A percentile compares a stretch with the other conserved stretches of the same genome.
phyloP scores from a whole-genome alignment of 139 green algal genomes.

The Chlorella ohadii region DNA sequence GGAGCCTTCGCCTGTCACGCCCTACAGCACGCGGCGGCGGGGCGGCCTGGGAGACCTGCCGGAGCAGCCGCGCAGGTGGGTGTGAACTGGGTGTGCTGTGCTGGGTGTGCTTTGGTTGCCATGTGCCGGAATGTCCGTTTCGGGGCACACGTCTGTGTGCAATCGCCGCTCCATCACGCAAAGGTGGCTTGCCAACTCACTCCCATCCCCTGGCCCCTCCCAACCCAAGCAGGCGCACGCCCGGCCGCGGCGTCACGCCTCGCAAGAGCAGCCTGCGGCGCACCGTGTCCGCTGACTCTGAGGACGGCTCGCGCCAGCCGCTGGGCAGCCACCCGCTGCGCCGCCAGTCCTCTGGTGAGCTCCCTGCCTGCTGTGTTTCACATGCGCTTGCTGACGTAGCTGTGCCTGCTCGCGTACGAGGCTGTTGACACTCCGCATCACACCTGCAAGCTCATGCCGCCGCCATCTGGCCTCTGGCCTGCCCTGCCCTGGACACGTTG shows the following conservation, averaged over 20 bases:
- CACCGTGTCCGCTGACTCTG: neutral
- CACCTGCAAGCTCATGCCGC: too few species aligned
- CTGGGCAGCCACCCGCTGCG: constrained; percentile 40
- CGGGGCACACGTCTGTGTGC: too few species aligned
- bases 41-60: constrained; percentile 22
- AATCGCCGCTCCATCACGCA: too few species aligned
- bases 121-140: too few species aligned
- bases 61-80: constrained; percentile 1
- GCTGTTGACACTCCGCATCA: too few species aligned
- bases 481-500: too few species aligned
- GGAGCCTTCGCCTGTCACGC: neutral
- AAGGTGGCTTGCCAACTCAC: too few species aligned
- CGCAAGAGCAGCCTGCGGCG: constrained; percentile 34
- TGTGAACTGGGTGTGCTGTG: too few species aligned
- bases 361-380: neutral
- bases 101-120: neutral
- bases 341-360: constrained; percentile 30
- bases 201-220: neutral
- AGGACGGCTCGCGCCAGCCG: neutral
- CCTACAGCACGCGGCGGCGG: neutral
- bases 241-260: constrained; percentile 2
- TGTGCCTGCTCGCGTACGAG: too few species aligned
- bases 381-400: too few species aligned
- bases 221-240: neutral
- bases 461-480: too few species aligned